Conservation (phyloP, 768 basidiomycete genomes). For the Tulasnella sp. region DNA sequence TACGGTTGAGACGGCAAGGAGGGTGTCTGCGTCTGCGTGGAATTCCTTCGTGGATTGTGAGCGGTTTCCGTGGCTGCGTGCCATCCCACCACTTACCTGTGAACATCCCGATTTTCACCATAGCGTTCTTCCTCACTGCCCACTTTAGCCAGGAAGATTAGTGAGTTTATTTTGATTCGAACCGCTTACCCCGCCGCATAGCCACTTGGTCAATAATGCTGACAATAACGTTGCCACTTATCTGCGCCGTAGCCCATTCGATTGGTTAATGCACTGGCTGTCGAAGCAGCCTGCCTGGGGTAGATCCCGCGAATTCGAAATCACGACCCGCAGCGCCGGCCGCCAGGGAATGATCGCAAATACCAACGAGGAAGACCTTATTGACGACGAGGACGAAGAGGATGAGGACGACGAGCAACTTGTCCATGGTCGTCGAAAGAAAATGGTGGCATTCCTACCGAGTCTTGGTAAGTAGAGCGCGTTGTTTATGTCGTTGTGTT, state of each 20-base stretch:
- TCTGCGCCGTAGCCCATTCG: constrained; percentile 18
- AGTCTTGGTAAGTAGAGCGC: constrained; percentile 19
- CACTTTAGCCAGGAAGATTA: constrained; percentile 74
- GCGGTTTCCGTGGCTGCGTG: constrained; percentile 20
- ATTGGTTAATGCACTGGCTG: constrained; percentile 48
- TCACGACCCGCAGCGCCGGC: constrained; percentile 62
- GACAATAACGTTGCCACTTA: no score
- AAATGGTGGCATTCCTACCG: constrained; percentile 78
- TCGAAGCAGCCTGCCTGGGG: constrained; percentile 91
- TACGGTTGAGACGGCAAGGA: constrained; percentile 72
- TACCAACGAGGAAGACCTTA: constrained; percentile 56
- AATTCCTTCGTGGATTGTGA: constrained; percentile 80
- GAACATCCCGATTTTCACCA: not conserved
- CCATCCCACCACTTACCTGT: not conserved
- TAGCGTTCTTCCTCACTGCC: constrained; percentile 80
- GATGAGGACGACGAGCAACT: constrained; percentile 40
- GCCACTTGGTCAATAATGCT: not conserved
- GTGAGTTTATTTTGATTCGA: constrained; percentile 12
- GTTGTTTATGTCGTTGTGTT: not conserved
- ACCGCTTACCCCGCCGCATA: not conserved
- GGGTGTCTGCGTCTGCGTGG: constrained; percentile 75
- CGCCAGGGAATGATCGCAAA: constrained; percentile 48
- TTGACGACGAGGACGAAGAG: constrained; percentile 60
- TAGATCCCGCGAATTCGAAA: constrained; percentile 77
- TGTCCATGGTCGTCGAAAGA: constrained; percentile 57